These are phyloP conservation scores for Prunus campanulata DNA, from an alignment of 306 rosid species.

Conservation along the genomic window DNA sequence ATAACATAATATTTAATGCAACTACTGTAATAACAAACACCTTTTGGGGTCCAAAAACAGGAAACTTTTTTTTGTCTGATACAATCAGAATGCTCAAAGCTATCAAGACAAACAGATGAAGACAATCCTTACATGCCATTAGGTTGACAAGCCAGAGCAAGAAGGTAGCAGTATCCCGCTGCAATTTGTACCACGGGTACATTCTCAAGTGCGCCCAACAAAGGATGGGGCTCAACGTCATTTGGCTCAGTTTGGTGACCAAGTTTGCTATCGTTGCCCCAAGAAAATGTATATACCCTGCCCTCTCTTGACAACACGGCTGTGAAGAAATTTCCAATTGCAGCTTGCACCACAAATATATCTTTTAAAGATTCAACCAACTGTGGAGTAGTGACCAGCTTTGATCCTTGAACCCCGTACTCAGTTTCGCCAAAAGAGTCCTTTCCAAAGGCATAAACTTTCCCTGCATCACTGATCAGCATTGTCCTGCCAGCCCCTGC, in stretches of 20 bases:
- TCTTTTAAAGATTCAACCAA: conserved; percentile 73
- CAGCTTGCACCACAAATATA: conserved; percentile 94
- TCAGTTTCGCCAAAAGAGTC: conserved; percentile 86
- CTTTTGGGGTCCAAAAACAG: not conserved
- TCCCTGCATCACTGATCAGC: conserved; percentile 86
- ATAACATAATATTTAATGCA: conserved; percentile 11
- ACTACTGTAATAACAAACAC: not conserved
- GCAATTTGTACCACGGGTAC: conserved; percentile 93
- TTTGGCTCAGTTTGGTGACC: conserved; percentile 82
- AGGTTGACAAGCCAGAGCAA: conserved; percentile 88
- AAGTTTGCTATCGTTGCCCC: conserved; percentile 78
- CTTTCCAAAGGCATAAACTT: conserved; percentile 82
- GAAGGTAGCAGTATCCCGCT: conserved; percentile 96
- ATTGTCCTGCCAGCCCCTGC: conserved; percentile 91
- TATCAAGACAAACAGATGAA: conserved; percentile 14
- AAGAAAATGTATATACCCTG: conserved; percentile 80
- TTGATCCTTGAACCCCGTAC: conserved; percentile 64
- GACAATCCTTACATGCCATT: conserved; percentile 77
- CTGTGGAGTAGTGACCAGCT: conserved; percentile 53
- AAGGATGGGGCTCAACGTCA: conserved; percentile 72
- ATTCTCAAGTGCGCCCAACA: conserved; percentile 81
- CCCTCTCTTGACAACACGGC: conserved; percentile 96
- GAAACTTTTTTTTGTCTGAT: not conserved
- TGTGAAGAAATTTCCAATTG: conserved; percentile 90
- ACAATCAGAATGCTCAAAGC: not conserved